A percentile compares a stretch with the other conserved stretches of the same genome.
Conservation (phyloP, 2,329 filamentous ascomycete genomes). For the Domatiomyces globalis region DNA sequence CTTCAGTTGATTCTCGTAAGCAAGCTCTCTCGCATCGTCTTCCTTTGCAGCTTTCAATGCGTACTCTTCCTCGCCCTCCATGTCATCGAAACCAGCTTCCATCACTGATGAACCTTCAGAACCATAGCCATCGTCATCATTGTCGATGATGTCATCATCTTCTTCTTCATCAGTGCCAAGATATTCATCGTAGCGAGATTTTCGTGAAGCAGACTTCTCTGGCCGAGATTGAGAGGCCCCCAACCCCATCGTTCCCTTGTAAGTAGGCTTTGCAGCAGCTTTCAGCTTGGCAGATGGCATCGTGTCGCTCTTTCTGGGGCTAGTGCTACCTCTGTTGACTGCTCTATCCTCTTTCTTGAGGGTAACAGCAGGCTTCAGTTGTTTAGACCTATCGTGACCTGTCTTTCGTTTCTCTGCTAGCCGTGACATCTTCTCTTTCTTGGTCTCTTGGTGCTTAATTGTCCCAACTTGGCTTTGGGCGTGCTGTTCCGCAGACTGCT, state of each 20-base stretch:
- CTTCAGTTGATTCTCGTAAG: slow-evolving; percentile 31
- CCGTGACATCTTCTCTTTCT: slow-evolving; percentile 42
- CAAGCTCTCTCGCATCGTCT: slow-evolving; percentile 35
- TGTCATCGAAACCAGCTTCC: slow-evolving; percentile 35
- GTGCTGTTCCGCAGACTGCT: slow-evolving; percentile 29
- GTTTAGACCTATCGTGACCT: slow-evolving; percentile 21
- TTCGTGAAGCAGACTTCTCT: slow-evolving; percentile 20
- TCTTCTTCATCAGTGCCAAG: slow-evolving; percentile 36
- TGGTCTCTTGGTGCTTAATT: slow-evolving; percentile 40
- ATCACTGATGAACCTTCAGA: slow-evolving; percentile 36
- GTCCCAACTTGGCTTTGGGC: slow-evolving; percentile 32
- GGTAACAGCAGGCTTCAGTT: slow-evolving; percentile 19
- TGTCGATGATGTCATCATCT: slow-evolving; percentile 27
- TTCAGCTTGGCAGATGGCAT: slow-evolving; percentile 26
- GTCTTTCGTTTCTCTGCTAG: slow-evolving; percentile 30
- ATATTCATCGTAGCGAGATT: slow-evolving; percentile 24
- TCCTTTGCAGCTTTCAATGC: slow-evolving; percentile 28
- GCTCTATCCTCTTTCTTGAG: slow-evolving; percentile 2
- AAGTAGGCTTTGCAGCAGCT: slow-evolving; percentile 20
- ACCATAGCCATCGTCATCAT: slow-evolving; percentile 27
- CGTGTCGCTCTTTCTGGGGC: slow-evolving; percentile 24
- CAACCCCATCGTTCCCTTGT: slow-evolving; percentile 31
- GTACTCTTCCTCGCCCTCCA: slow-evolving; percentile 31
- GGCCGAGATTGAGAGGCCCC: slow-evolving; percentile 20
- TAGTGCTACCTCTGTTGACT: slow-evolving; percentile 9